These are phyloP conservation scores for Boletus semigastroideus DNA, from an alignment of 1,284 basidiomycete species.

Conservation along the genomic window DNA sequence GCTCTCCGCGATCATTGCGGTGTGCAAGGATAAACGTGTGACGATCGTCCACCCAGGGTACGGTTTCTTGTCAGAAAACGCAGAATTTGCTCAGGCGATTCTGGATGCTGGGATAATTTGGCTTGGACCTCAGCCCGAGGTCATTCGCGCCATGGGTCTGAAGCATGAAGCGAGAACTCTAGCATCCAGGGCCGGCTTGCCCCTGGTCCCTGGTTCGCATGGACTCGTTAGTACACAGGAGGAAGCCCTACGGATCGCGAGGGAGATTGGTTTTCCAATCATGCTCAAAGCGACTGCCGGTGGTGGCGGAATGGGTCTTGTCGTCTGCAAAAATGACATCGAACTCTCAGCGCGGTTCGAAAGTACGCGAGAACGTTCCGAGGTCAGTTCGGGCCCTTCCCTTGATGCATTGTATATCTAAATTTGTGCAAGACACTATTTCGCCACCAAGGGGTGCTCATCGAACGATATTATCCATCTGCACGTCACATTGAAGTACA, in stretches of 20 bases:
- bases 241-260: slow-evolving; percentile 45
- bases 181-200: slow-evolving; percentile 49
- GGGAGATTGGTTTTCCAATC: slow-evolving; percentile 55
- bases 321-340: slow-evolving; percentile 48
- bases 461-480: slow-evolving; percentile 59
- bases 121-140: slow-evolving; percentile 56
- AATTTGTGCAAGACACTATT: slow-evolving; percentile 46
- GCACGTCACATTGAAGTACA: slow-evolving; percentile 70
- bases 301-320: slow-evolving; percentile 72
- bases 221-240: slow-evolving; percentile 43
- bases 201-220: slow-evolving; percentile 59
- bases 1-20: slow-evolving; percentile 40
- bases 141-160: slow-evolving; percentile 57
- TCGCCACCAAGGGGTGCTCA: slow-evolving; percentile 53
- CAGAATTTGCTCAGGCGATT: slow-evolving; percentile 52
- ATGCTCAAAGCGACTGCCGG: slow-evolving; percentile 72
- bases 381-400: slow-evolving; percentile 34
- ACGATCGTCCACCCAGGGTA: slow-evolving; percentile 69
- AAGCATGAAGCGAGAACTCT: slow-evolving; percentile 61
- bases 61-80: slow-evolving; percentile 68
- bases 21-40: slow-evolving; percentile 43
- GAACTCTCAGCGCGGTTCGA: slow-evolving; percentile 42
- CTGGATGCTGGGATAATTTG: slow-evolving; percentile 53
- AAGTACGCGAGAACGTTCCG: slow-evolving; percentile 43
- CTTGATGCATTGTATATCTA: neutral